Evolutionary conservation across 192 early-diverging fungal species (phyloP), one percentile per base, ranked within the genome.

Genomic region (Gigaspora rosea): DNA sequence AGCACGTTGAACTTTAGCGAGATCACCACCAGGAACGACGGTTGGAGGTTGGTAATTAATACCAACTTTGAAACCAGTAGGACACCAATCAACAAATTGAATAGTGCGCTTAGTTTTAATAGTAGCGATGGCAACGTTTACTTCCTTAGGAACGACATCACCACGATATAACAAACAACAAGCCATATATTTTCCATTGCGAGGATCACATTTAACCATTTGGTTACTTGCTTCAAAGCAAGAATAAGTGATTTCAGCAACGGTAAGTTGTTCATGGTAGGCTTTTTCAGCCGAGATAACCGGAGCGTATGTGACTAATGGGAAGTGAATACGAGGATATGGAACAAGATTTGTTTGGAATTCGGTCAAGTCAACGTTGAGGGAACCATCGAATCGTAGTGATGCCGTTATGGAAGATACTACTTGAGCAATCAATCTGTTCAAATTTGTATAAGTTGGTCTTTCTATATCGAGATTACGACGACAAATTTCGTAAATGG

Each of bases 281-380:
- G 96, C 95, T 90, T 98, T 98, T 85, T 93, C 92, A 75, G 94
- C 91, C 54, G 94, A 95, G 75, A 97, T 93, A 81, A 98, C 92
- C 41, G 93, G 97, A 32, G 97, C 95, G 82, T 98, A 98, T 75
- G 96, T 97, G 57, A 97, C 96, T 82, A 99, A 87, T 56, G 96
- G 97, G 92, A 98, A 99, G 87, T 98, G 92, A 83, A 99, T 99
- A 84, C 97, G 95, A 76, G 97, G 97, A 88, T 97, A 99, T 71
- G 97, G 97, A 47, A 99, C 97, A 88, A 99, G 88, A 91, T 99
- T 99, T 85, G 97, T 99, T 88, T 99, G 97, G 94, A 99, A 99
- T 89, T 99, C 97, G 82, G 91, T 98, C 88, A 99, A 87, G 78
- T 99, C 97, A 64, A 99, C 97, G 84, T 99, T 99, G 79, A 99